phyloP scores from a whole-genome alignment of 2,329 filamentous ascomycete genomes.

The Trichophyton schoenleinii region DNA sequence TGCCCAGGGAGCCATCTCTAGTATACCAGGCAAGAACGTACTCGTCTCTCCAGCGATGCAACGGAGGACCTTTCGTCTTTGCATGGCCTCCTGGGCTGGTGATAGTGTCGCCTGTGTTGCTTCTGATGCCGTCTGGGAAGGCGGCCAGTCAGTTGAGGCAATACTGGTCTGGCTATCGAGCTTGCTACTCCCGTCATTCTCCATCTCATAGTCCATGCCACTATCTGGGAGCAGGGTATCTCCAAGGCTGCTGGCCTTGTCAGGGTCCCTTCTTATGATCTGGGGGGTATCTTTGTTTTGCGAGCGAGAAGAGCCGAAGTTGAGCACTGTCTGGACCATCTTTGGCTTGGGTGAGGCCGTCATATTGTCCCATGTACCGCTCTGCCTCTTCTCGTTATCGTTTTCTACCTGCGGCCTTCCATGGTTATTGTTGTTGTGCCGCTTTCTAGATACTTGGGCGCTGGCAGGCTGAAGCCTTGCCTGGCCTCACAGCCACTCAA shows the following conservation, averaged over 20 bases:
- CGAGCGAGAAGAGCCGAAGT: constrained; percentile 8
- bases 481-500: not conserved
- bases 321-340: constrained; percentile 15
- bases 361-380: not conserved
- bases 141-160: not conserved
- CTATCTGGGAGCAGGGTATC: not conserved
- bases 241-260: not conserved
- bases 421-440: no score
- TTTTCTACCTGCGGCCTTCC: no score
- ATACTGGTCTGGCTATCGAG: constrained; percentile 5
- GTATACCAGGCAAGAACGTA: constrained; percentile 35
- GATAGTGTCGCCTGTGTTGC: not conserved
- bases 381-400: not conserved
- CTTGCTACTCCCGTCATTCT: constrained; percentile 6
- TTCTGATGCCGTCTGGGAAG: not conserved
- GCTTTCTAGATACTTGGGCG: no score
- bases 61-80: constrained; percentile 23
- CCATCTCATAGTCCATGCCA: constrained; percentile 9
- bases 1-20: constrained; percentile 33
- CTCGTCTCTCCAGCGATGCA: constrained; percentile 39
- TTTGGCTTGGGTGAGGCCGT: not conserved
- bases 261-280: not conserved
- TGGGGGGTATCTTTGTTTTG: not conserved
- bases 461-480: not conserved
- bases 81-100: not conserved